Evolutionary conservation across 169 alveolate species (phyloP).

Genomic region (Amoebophrya sp.): DNA sequence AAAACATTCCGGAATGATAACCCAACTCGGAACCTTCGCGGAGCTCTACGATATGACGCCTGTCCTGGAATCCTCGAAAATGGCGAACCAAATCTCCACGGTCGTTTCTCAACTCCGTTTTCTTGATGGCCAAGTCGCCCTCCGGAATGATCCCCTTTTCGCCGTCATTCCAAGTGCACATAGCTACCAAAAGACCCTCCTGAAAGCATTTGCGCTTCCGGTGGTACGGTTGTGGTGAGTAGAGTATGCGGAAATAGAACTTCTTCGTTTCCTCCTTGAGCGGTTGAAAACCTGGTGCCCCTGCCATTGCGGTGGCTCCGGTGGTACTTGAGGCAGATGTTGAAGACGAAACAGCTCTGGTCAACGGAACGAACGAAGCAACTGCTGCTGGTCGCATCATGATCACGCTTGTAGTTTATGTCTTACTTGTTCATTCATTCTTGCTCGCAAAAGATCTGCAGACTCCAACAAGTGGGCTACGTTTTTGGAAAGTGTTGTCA

Average conservation of each 20-base stretch:
- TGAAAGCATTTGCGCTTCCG: neutral
- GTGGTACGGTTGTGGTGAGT: neutral
- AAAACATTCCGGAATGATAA: neutral
- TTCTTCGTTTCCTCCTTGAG: too few species aligned
- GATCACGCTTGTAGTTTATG: too few species aligned
- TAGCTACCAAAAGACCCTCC: neutral
- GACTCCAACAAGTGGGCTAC: too few species aligned
- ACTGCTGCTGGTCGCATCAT: too few species aligned
- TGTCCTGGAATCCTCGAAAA: neutral
- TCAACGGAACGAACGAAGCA: too few species aligned
- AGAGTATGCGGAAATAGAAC: neutral
- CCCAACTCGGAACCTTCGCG: neutral
- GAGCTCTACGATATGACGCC: neutral
- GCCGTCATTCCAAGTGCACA: neutral
- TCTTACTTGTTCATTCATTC: too few species aligned
- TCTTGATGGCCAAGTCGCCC: neutral
- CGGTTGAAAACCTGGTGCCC: too few species aligned
- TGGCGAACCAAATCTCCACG: neutral
- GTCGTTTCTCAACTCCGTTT: neutral
- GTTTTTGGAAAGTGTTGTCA: too few species aligned
- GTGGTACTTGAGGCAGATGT: too few species aligned
- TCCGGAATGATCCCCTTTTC: neutral
- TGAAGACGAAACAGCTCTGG: too few species aligned
- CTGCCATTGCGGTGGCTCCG: too few species aligned
- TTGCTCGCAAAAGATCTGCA: too few species aligned